Conservation (phyloP, 176 grass and related monocot genomes). For the Aegilops umbellulata region DNA sequence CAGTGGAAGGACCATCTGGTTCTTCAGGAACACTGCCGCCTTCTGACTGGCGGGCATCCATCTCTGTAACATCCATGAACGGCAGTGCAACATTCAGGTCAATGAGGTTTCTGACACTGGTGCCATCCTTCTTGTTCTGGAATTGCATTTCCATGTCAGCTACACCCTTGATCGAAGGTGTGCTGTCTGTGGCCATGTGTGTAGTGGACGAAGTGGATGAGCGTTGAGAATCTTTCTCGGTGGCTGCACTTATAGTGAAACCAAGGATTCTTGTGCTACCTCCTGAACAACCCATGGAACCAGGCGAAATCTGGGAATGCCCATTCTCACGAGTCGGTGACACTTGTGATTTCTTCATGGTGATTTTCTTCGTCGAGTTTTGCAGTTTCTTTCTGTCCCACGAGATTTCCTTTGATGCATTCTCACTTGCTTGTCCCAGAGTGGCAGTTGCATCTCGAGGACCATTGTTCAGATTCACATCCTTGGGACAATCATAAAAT, state of each 20-base stretch:
- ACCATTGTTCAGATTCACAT: not conserved
- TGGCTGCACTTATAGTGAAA: slow-evolving; percentile 7
- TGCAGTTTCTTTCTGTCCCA: slow-evolving; percentile 10
- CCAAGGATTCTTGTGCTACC: not conserved
- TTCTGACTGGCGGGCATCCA: slow-evolving; percentile 20
- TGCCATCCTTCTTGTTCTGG: slow-evolving; percentile 22
- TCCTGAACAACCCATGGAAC: slow-evolving; percentile 26
- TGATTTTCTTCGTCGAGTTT: not conserved
- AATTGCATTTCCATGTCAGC: slow-evolving; percentile 16
- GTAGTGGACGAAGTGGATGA: not conserved
- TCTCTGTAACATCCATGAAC: slow-evolving; percentile 34
- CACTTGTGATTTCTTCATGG: slow-evolving; percentile 23
- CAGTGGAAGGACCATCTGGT: slow-evolving; percentile 28
- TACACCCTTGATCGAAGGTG: not conserved
- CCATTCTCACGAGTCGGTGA: slow-evolving; percentile 11
- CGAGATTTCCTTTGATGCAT: slow-evolving; percentile 11
- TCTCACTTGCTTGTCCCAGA: slow-evolving; percentile 21
- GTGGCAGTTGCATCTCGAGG: slow-evolving; percentile 10
- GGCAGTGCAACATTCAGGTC: slow-evolving; percentile 60
- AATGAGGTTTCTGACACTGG: slow-evolving; percentile 34
- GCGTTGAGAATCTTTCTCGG: not conserved
- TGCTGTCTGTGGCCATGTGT: not conserved
- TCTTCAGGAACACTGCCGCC: slow-evolving; percentile 24
- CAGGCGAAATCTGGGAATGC: slow-evolving; percentile 11
- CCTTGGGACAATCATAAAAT: slow-evolving; percentile 18